phyloP scores from a whole-genome alignment of 2,329 filamentous ascomycete genomes.

The Fusarium caatingaense region DNA sequence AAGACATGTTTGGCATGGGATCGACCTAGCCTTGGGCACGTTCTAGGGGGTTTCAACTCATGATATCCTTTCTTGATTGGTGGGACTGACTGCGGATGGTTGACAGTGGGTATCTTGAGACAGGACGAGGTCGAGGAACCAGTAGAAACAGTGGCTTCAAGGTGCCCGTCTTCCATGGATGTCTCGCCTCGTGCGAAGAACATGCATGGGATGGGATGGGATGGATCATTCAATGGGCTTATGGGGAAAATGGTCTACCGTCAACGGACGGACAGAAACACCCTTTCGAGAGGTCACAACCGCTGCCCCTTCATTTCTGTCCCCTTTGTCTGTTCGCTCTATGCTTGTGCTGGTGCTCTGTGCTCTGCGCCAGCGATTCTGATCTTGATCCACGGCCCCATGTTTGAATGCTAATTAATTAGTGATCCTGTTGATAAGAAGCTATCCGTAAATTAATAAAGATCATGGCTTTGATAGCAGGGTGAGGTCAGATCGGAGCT shows the following conservation, averaged over 20 bases:
- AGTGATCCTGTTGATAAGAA: background rate
- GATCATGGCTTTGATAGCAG: constrained; percentile 3
- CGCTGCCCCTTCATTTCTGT: constrained; percentile 37
- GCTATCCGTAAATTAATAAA: background rate
- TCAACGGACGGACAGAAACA: constrained; percentile 19
- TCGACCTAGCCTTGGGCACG: background rate
- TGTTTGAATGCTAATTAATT: constrained; percentile 8
- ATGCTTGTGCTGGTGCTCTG: constrained; percentile 5
- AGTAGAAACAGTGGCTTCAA: constrained; percentile 23
- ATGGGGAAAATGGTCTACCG: constrained; percentile 25
- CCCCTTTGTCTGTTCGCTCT: constrained; percentile 14
- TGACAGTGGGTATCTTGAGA: constrained; percentile 30
- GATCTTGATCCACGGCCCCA: background rate
- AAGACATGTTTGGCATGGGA: constrained; percentile 36
- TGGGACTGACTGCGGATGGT: constrained; percentile 18
- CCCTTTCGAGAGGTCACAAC: constrained; percentile 25
- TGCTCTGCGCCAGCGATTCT: constrained; percentile 7
- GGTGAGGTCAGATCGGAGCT: background rate
- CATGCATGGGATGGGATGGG: background rate
- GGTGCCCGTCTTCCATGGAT: background rate
- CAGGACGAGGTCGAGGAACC: constrained; percentile 18
- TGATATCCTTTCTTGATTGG: constrained; percentile 18
- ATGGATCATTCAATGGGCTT: background rate
- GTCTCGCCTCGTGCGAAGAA: constrained; percentile 11
- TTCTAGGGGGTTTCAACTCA: constrained; percentile 12